phyloP scores from a whole-genome alignment of 1,284 basidiomycete species.

The Microbotryum silenes-acaulis region DNA sequence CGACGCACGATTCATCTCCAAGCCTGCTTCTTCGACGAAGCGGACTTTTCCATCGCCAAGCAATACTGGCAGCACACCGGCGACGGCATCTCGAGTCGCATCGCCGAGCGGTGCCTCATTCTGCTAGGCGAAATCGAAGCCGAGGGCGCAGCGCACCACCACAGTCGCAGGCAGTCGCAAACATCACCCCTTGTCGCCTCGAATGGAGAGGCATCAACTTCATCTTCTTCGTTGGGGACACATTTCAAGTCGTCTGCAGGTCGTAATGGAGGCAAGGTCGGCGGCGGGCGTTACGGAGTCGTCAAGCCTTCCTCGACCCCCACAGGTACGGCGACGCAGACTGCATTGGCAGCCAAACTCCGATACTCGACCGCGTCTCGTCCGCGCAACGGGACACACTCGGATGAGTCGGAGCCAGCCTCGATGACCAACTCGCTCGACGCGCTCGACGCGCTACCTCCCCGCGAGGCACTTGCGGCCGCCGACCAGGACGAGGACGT shows the following conservation, averaged over 20 bases:
- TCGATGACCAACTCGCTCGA: conserved; percentile 22
- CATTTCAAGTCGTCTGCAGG: neutral
- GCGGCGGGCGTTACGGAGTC: conserved; percentile 15
- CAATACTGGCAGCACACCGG: conserved; percentile 96
- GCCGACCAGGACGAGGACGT: conserved; percentile 44
- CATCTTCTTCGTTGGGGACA: no score
- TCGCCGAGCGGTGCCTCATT: conserved; percentile 72
- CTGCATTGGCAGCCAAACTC: conserved; percentile 4
- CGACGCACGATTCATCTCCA: conserved; percentile 53
- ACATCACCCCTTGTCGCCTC: neutral
- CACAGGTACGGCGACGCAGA: neutral
- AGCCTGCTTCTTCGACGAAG: conserved; percentile 66
- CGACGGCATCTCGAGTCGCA: conserved; percentile 76
- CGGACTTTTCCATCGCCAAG: conserved; percentile 65
- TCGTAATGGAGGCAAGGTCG: conserved; percentile 13
- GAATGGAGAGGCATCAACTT: neutral
- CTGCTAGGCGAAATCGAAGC: conserved; percentile 50
- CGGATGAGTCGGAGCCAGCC: conserved; percentile 18
- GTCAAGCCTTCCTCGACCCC: conserved; percentile 4
- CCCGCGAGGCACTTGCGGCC: conserved; percentile 2
- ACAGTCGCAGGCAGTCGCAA: neutral
- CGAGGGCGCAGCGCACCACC: conserved; percentile 21
- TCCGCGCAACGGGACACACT: conserved; percentile 3
- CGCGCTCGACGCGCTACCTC: conserved; percentile 10
- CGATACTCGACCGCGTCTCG: conserved; percentile 18